phyloP scores from a whole-genome alignment of 1,139 yeast species.

The Casaregolazyma suthepensis region DNA sequence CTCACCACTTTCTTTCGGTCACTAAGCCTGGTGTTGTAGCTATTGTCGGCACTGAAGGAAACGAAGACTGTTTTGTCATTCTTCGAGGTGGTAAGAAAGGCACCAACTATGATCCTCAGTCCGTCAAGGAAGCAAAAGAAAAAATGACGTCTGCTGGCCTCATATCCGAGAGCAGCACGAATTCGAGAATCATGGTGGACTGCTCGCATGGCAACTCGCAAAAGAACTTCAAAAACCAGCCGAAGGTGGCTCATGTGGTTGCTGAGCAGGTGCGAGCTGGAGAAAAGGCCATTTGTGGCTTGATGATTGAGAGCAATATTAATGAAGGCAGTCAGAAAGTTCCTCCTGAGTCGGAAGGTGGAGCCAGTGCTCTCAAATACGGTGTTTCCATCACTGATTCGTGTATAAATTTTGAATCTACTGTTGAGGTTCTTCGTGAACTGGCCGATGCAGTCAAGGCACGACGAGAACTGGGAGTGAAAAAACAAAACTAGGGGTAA shows the following conservation, averaged over 20 bases:
- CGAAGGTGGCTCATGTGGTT: constrained; percentile 75
- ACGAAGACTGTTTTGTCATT: constrained; percentile 82
- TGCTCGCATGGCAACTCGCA: constrained; percentile 95
- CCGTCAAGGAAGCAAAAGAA: constrained; percentile 62
- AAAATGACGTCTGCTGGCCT: constrained; percentile 56
- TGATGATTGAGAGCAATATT: constrained; percentile 92
- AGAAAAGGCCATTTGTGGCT: constrained; percentile 73
- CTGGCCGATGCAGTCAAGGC: constrained; percentile 75
- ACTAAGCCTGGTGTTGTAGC: constrained; percentile 95
- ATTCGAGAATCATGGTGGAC: constrained; percentile 81
- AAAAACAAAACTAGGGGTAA: background rate
- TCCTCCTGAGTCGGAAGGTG: constrained; percentile 60
- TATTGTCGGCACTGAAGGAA: constrained; percentile 92
- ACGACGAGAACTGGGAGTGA: constrained; percentile 45
- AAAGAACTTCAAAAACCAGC: constrained; percentile 89
- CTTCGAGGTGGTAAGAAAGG: constrained; percentile 93
- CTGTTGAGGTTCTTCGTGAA: constrained; percentile 61
- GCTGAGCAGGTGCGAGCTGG: constrained; percentile 79
- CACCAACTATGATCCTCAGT: constrained; percentile 77
- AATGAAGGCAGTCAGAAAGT: constrained; percentile 92
- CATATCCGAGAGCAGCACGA: constrained; percentile 38
- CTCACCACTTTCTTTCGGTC: constrained; percentile 90
- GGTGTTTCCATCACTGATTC: constrained; percentile 97
- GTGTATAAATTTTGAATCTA: constrained; percentile 85
- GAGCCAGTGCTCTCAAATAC: constrained; percentile 68